phyloP scores from a whole-genome alignment of 805 yeast species.

The Kodamaea hsintzibuensis region DNA sequence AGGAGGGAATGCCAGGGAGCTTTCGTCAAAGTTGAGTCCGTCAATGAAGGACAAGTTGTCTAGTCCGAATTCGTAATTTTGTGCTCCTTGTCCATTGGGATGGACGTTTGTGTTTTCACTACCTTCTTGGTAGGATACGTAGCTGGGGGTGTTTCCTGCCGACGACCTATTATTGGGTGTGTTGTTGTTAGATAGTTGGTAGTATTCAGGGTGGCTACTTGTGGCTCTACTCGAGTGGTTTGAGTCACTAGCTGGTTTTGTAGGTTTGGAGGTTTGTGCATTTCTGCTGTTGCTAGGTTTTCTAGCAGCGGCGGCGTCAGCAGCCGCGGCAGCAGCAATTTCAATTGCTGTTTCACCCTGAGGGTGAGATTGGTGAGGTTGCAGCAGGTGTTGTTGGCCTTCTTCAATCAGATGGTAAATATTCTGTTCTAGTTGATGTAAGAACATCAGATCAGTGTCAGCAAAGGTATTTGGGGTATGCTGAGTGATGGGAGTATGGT shows the following conservation, averaged over 20 bases:
- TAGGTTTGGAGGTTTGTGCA: background rate
- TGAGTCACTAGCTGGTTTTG: slow-evolving; percentile 3
- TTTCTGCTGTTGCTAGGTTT: background rate
- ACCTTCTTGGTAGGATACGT: background rate
- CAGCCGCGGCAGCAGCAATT: slow-evolving; percentile 6
- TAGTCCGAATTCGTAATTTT: slow-evolving; percentile 22
- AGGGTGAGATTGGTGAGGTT: background rate
- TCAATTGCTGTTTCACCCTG: slow-evolving; percentile 5
- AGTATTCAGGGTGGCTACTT: slow-evolving; percentile 5
- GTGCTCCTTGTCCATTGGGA: background rate
- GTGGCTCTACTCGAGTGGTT: background rate
- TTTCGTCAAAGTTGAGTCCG: slow-evolving; percentile 13
- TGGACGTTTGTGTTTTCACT: background rate
- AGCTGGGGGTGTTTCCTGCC: background rate
- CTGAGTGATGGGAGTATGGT: background rate
- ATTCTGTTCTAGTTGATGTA: slow-evolving; percentile 31
- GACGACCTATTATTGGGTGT: slow-evolving; percentile 9
- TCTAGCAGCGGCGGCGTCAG: slow-evolving; percentile 9
- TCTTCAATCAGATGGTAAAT: slow-evolving; percentile 17
- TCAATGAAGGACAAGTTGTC: slow-evolving; percentile 27
- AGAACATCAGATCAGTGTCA: slow-evolving; percentile 22
- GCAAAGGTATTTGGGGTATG: slow-evolving; percentile 3
- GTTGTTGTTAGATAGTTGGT: slow-evolving; percentile 9
- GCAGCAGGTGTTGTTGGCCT: background rate
- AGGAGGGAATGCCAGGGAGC: slow-evolving; percentile 31